A percentile compares a stretch with the other conserved stretches of the same genome.
phyloP scores from a whole-genome alignment of 2,329 filamentous ascomycete species.

The Aspergillus sp. region DNA sequence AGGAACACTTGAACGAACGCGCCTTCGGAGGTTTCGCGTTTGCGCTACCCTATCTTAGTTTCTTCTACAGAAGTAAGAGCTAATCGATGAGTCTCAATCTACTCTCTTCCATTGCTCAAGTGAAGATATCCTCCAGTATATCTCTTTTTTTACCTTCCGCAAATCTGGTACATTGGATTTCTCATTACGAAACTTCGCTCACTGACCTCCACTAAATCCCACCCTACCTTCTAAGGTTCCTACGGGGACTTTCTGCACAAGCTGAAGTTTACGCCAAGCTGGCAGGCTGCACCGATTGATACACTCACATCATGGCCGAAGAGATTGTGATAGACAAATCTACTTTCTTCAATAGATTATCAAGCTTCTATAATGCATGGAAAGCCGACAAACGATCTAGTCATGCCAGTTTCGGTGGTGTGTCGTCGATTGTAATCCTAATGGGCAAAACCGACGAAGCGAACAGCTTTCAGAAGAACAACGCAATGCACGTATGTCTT shows the following conservation, averaged over 20 bases:
- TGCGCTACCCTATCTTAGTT: neutral
- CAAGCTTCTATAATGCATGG: conserved; percentile 85
- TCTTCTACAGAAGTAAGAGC: neutral
- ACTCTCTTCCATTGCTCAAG: neutral
- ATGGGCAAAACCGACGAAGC: conserved; percentile 95
- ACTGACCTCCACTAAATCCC: neutral
- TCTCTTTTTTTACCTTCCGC: neutral
- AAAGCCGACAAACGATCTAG: conserved; percentile 91
- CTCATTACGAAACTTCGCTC: neutral
- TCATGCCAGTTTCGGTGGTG: conserved; percentile 82
- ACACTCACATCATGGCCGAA: conserved; percentile 57
- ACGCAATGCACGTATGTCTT: conserved; percentile 82
- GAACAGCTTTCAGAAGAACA: conserved; percentile 89
- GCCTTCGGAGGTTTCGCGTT: conserved; percentile 10
- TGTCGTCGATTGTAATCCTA: conserved; percentile 80
- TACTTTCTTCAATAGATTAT: conserved; percentile 89
- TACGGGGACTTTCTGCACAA: neutral
- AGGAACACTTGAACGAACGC: conserved; percentile 6
- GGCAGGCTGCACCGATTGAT: conserved; percentile 12
- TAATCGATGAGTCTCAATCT: neutral
- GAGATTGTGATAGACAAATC: conserved; percentile 96
- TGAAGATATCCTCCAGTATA: neutral
- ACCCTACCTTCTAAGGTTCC: neutral
- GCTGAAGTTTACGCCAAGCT: neutral
- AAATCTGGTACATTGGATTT: neutral